phyloP scores from a whole-genome alignment of 345 rosid species.

The Dovyalis caffra region DNA sequence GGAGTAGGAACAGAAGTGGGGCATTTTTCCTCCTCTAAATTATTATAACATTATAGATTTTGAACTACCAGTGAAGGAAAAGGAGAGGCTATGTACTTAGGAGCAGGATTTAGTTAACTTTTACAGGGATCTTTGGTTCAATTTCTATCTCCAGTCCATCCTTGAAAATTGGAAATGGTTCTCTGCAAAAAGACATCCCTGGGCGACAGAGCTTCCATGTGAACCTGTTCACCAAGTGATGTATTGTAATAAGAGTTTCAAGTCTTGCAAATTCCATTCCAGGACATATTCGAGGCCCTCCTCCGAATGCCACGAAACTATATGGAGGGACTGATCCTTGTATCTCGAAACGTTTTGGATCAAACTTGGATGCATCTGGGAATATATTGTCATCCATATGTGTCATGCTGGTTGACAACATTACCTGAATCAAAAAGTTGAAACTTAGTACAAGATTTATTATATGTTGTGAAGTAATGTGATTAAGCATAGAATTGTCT shows the following conservation, averaged over 20 bases:
- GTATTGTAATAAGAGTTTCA: slow-evolving; percentile 28
- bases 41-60: too few relatives aligned
- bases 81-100: too few relatives aligned
- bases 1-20: too few relatives aligned
- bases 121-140: slow-evolving; percentile 8
- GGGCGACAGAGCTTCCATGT: slow-evolving; percentile 19
- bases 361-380: slow-evolving; percentile 26
- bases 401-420: slow-evolving; percentile 29
- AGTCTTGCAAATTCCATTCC: slow-evolving; percentile 37
- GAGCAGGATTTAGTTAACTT: background rate
- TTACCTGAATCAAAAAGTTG: slow-evolving; percentile 15
- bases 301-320: slow-evolving; percentile 27
- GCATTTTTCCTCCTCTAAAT: too few relatives aligned
- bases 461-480: background rate
- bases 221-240: slow-evolving; percentile 28
- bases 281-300: slow-evolving; percentile 32
- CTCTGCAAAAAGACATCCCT: slow-evolving; percentile 10
- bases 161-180: slow-evolving; percentile 21
- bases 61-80: too few relatives aligned
- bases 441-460: background rate
- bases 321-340: slow-evolving; percentile 24
- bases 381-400: slow-evolving; percentile 36
- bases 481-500: background rate
- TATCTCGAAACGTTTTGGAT: slow-evolving; percentile 33
- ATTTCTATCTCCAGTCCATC: slow-evolving; percentile 17